Conservation (phyloP, 2,329 filamentous ascomycete genomes). For the Aspergillus clavatus region DNA sequence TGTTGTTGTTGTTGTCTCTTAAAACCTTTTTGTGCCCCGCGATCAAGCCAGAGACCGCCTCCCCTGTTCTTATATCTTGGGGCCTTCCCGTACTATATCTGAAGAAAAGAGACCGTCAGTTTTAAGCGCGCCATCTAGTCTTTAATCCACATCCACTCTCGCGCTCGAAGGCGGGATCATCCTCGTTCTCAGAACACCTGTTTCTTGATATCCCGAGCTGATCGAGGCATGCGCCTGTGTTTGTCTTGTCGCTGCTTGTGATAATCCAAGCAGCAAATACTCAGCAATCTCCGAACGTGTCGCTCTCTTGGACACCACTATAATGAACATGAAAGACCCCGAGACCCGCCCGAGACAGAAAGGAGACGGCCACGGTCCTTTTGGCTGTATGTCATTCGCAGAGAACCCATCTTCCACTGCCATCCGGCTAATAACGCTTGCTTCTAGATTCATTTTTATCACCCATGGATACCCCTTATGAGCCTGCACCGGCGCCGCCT, state of each 20-base stretch:
- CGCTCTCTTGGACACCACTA: constrained; percentile 6
- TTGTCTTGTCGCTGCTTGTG: constrained; percentile 19
- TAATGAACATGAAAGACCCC: constrained; percentile 32
- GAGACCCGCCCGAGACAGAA: constrained; percentile 39
- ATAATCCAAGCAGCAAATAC: constrained; percentile 19
- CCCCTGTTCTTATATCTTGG: not conserved
- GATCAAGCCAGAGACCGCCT: not conserved
- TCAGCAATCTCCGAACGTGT: constrained; percentile 4
- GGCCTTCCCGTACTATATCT: not conserved
- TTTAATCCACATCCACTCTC: not conserved
- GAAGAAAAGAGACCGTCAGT: not conserved
- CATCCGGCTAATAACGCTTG: constrained; percentile 6
- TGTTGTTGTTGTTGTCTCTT: not conserved
- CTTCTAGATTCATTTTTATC: constrained; percentile 31
- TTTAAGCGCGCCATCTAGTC: not conserved
- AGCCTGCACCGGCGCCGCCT: constrained; percentile 57
- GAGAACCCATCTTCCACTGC: constrained; percentile 1
- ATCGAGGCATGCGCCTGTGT: constrained; percentile 27
- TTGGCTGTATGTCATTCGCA: constrained; percentile 59
- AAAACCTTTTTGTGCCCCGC: not conserved
- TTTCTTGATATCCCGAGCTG: constrained; percentile 2
- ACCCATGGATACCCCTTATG: constrained; percentile 33
- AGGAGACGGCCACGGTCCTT: constrained; percentile 54
- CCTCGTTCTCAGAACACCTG: not conserved
- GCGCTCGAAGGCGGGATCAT: not conserved